Evolutionary conservation across 78 protist species (phyloP).

Genomic region (Creolimax fragrantissima): DNA sequence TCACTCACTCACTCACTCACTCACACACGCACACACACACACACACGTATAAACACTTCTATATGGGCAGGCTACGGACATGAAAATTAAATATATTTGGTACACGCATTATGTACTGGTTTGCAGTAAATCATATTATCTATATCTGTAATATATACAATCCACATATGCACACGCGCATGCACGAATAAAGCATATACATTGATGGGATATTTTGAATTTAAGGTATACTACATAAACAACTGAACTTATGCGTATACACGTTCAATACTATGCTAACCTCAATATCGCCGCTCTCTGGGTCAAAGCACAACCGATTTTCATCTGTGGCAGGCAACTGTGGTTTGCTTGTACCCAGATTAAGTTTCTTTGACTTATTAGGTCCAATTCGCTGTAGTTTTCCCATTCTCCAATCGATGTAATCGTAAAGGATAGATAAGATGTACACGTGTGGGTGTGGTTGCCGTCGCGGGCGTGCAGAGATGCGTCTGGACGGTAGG

Average conservation of each 20-base stretch:
- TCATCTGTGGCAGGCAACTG: background rate
- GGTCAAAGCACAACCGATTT: background rate
- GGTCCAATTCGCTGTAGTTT: background rate
- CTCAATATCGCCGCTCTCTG: background rate
- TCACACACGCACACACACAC: too few relatives aligned
- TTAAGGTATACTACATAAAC: too few relatives aligned
- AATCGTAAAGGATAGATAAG: background rate
- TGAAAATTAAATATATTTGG: too few relatives aligned
- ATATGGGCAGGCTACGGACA: too few relatives aligned
- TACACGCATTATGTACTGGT: too few relatives aligned
- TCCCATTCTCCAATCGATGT: background rate
- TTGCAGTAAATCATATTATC: too few relatives aligned
- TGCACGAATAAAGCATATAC: too few relatives aligned
- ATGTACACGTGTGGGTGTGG: background rate
- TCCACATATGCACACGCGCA: too few relatives aligned
- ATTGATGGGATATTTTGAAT: too few relatives aligned
- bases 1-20: constrained; percentile 37
- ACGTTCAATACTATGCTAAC: background rate
- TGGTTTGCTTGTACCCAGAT: background rate
- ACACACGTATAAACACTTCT: too few relatives aligned
- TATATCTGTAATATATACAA: too few relatives aligned
- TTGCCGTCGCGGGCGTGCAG: background rate
- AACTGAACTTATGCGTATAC: too few relatives aligned
- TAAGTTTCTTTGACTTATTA: background rate
- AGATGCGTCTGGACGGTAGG: background rate